Percentiles rank a stretch among this genome's conserved stretches.
Evolutionary conservation across 257 asterid species (phyloP).

Genomic region (Plectranthus barbatus): DNA sequence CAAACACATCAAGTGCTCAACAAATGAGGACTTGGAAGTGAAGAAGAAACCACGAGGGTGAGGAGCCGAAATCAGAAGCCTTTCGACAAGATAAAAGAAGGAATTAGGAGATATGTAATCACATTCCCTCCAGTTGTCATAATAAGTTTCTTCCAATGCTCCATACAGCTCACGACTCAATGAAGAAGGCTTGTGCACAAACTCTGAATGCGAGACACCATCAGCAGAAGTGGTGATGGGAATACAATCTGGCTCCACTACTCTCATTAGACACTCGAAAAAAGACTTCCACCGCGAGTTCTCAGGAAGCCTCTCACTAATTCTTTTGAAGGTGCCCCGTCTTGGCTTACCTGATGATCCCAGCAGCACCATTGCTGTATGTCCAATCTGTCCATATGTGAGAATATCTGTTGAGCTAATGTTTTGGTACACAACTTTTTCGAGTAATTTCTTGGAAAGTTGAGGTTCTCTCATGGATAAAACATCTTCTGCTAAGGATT

Average conservation of each 20-base stretch:
- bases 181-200: neutral
- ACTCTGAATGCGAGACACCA: too few relatives aligned
- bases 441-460: slow-evolving; percentile 27
- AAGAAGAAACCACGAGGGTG: slow-evolving; percentile 27
- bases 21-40: slow-evolving; percentile 37
- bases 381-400: slow-evolving; percentile 41
- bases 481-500: slow-evolving; percentile 27
- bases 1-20: slow-evolving; percentile 30
- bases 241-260: too few relatives aligned
- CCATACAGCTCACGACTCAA: slow-evolving; percentile 5
- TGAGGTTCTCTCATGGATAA: slow-evolving; percentile 30
- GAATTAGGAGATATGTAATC: slow-evolving; percentile 48
- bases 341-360: slow-evolving; percentile 30
- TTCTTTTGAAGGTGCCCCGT: slow-evolving; percentile 7
- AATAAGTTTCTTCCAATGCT: slow-evolving; percentile 34
- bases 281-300: slow-evolving; percentile 33
- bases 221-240: neutral
- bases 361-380: slow-evolving; percentile 29
- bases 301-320: slow-evolving; percentile 1
- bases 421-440: slow-evolving; percentile 21
- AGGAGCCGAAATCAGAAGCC: slow-evolving; percentile 35
- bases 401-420: neutral
- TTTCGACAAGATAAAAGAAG: slow-evolving; percentile 54
- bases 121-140: slow-evolving; percentile 15
- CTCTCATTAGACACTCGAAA: slow-evolving; percentile 16